Conservation (phyloP, 2,329 filamentous ascomycete species). For the Fusarium goolgardi region DNA sequence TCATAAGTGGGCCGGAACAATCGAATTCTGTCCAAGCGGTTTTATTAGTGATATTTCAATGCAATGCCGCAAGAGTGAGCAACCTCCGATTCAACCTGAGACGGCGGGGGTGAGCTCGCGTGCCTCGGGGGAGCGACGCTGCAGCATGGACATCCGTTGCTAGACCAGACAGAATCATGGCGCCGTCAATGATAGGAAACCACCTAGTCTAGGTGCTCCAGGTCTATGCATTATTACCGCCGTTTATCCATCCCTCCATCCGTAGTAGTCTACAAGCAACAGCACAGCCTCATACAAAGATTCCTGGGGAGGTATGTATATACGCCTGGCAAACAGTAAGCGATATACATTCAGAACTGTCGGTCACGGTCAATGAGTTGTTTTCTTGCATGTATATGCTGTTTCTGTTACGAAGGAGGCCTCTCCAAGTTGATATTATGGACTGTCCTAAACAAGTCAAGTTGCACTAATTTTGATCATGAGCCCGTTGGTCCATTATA, state of each 20-base stretch:
- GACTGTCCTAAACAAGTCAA: conserved; percentile 31
- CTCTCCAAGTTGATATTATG: conserved; percentile 24
- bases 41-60: neutral
- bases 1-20: neutral
- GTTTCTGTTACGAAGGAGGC: conserved; percentile 24
- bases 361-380: conserved; percentile 26
- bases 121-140: conserved; percentile 20
- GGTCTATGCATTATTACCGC: conserved; percentile 33
- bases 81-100: neutral
- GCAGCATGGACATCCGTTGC: neutral
- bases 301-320: conserved; percentile 12
- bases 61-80: neutral
- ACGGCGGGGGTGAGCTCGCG: conserved; percentile 17
- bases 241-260: conserved; percentile 23
- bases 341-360: neutral
- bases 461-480: conserved; percentile 24
- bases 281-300: conserved; percentile 38
- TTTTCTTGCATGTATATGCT: conserved; percentile 21
- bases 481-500: conserved; percentile 16
- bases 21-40: neutral
- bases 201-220: neutral
- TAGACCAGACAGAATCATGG: conserved; percentile 22
- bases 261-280: conserved; percentile 10
- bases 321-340: conserved; percentile 2
- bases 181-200: conserved; percentile 2